Evolutionary conservation across 768 basidiomycete genomes (phyloP).

Genomic region (Mycena haematopus): DNA sequence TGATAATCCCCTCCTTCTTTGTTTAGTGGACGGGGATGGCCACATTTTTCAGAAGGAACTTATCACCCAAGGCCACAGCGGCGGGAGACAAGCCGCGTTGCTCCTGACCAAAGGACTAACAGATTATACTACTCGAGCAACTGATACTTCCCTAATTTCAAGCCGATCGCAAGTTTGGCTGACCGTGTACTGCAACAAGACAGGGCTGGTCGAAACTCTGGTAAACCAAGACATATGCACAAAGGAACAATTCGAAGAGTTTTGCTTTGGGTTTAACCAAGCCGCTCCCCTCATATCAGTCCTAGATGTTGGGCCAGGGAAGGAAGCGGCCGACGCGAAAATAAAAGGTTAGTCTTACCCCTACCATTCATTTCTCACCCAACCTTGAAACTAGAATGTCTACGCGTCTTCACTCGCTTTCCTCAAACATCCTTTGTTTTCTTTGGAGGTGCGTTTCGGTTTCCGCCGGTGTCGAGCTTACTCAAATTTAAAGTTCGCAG

Average conservation of each 20-base stretch:
- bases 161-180: constrained; percentile 39
- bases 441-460: constrained; percentile 50
- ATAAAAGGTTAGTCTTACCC: constrained; percentile 47
- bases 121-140: constrained; percentile 16
- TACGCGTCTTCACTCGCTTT: constrained; percentile 50
- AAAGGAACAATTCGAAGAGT: constrained; percentile 51
- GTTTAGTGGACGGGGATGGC: constrained; percentile 56
- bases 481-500: constrained; percentile 34
- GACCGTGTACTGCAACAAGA: constrained; percentile 50
- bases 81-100: constrained; percentile 43
- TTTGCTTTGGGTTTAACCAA: constrained; percentile 57
- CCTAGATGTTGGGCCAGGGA: constrained; percentile 57
- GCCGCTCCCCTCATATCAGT: constrained; percentile 55
- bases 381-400: constrained; percentile 39
- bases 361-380: constrained; percentile 23
- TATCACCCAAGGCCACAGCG: constrained; percentile 45
- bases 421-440: constrained; percentile 54
- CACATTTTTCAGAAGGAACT: constrained; percentile 49
- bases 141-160: constrained; percentile 1
- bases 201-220: constrained; percentile 48
- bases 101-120: constrained; percentile 40
- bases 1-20: constrained; percentile 46
- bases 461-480: not conserved
- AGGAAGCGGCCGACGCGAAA: constrained; percentile 61
- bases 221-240: constrained; percentile 36